These are phyloP conservation scores for Otatea glauca DNA, from an alignment of 176 grass and related monocot species.

Conservation along the genomic window DNA sequence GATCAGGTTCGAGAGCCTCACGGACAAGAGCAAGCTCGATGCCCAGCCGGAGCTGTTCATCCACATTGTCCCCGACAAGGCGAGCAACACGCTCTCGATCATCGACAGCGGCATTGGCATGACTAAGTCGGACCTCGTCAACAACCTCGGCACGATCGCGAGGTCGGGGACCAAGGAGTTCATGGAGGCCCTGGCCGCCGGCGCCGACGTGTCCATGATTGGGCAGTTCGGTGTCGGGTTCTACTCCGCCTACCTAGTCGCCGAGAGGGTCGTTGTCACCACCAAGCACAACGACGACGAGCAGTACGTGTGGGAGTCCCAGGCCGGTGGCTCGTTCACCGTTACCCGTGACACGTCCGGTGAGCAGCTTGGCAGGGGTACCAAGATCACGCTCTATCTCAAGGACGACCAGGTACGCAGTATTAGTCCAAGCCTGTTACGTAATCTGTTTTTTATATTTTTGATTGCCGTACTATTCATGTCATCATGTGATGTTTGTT, in stretches of 20 bases:
- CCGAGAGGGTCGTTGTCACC: not conserved
- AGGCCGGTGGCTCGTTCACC: not conserved
- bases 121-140: not conserved
- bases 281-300: not conserved
- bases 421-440: not conserved
- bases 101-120: not conserved
- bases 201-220: not conserved
- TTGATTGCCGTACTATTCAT: not conserved
- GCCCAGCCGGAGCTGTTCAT: conserved; percentile 64
- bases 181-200: not conserved
- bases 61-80: not conserved
- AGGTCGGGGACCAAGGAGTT: not conserved
- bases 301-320: not conserved
- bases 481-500: no score
- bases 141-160: not conserved
- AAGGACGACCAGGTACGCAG: not conserved
- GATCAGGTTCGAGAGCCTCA: conserved; percentile 89
- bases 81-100: not conserved
- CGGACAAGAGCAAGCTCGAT: conserved; percentile 97
- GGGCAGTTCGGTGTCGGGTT: not conserved
- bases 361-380: not conserved
- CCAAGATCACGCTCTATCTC: not conserved
- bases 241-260: not conserved
- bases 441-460: not conserved
- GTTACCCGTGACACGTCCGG: not conserved